phyloP scores from a whole-genome alignment of 768 basidiomycete species.

The Neoboletus magnificus region DNA sequence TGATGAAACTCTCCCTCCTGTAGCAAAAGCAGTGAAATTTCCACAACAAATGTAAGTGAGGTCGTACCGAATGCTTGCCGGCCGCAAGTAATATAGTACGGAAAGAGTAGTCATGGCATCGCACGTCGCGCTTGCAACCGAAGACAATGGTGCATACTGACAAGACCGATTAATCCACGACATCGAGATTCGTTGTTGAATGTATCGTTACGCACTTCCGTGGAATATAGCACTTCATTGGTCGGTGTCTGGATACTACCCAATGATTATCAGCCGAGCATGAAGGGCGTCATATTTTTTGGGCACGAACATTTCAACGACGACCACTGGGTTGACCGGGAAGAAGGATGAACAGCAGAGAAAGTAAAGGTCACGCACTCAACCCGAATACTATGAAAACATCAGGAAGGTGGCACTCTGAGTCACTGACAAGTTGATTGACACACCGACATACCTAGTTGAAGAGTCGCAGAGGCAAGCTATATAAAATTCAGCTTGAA shows the following conservation, averaged over 20 bases:
- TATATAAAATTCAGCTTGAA: not conserved
- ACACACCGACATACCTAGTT: constrained; percentile 13
- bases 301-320: constrained; percentile 3
- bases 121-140: constrained; percentile 1
- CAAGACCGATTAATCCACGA: not conserved
- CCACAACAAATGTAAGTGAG: not conserved
- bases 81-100: constrained; percentile 10
- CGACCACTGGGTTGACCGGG: not conserved
- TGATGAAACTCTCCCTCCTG: constrained; percentile 6
- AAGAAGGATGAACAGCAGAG: not conserved
- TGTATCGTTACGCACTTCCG: not conserved
- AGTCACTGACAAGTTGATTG: not conserved
- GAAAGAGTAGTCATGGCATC: constrained; percentile 10
- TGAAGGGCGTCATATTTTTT: not conserved
- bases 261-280: not conserved
- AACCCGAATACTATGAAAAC: constrained; percentile 6
- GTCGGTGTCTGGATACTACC: constrained; percentile 8
- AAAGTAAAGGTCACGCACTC: not conserved
- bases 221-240: not conserved
- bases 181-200: not conserved
- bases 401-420: not conserved
- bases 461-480: constrained; percentile 5
- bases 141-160: not conserved
- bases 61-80: constrained; percentile 3
- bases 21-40: not conserved